Conservation (phyloP, 441 rosid species). For the Mallotus repandus region DNA sequence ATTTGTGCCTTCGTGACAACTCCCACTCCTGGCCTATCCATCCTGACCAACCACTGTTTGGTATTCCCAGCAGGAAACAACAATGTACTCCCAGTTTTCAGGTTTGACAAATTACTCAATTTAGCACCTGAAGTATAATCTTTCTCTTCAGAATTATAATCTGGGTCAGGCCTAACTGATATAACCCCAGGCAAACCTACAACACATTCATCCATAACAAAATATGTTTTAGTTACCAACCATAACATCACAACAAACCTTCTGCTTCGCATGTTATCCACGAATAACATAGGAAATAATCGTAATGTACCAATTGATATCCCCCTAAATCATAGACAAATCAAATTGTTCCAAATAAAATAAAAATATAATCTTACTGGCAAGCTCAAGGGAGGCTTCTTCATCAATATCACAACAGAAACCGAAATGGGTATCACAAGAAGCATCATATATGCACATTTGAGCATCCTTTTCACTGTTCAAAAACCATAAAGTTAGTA, state of each 20-base stretch:
- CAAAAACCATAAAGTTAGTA: constrained; percentile 14
- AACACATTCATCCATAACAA: constrained; percentile 3
- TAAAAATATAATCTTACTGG: constrained; percentile 36
- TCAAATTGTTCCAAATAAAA: neutral
- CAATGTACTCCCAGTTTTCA: constrained; percentile 29
- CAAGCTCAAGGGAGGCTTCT: constrained; percentile 52
- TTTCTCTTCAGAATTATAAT: constrained; percentile 43
- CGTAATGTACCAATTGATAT: neutral
- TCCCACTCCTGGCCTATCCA: constrained; percentile 70
- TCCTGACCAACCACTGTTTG: constrained; percentile 65
- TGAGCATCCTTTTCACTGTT: constrained; percentile 70
- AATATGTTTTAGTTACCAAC: constrained; percentile 8
- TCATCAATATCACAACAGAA: constrained; percentile 78
- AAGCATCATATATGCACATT: constrained; percentile 66
- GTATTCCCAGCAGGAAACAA: constrained; percentile 63
- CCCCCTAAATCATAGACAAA: neutral
- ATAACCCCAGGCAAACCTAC: constrained; percentile 71
- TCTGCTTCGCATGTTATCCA: neutral
- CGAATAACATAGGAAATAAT: neutral
- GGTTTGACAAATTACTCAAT: constrained; percentile 14
- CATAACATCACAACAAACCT: neutral
- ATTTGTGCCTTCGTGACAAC: constrained; percentile 90
- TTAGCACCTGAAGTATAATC: constrained; percentile 33
- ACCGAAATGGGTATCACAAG: constrained; percentile 52
- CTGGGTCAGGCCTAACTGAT: constrained; percentile 61